phyloP scores from a whole-genome alignment of 345 rosid species.

The Arabidopsis arenosa region DNA sequence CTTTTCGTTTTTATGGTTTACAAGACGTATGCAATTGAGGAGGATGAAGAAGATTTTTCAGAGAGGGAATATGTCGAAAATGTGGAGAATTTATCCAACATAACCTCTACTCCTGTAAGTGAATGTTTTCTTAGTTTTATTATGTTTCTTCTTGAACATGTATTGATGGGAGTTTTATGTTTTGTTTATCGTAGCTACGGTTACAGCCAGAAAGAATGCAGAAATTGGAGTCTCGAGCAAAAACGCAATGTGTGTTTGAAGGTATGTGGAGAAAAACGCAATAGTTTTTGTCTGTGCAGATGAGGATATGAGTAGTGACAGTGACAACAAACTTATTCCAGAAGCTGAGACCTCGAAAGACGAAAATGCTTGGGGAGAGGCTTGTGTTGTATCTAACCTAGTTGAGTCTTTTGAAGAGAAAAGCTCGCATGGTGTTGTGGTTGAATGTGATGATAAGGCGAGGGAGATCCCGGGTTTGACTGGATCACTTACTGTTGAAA shows the following conservation, averaged over 20 bases:
- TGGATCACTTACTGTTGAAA: slow-evolving; percentile 33
- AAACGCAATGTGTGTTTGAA: slow-evolving; percentile 39
- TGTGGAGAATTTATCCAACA: slow-evolving; percentile 24
- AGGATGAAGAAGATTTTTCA: slow-evolving; percentile 35
- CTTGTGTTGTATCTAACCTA: background rate
- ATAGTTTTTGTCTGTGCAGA: slow-evolving; percentile 41
- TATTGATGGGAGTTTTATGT: slow-evolving; percentile 1
- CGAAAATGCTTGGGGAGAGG: slow-evolving; percentile 30
- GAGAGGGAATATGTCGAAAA: slow-evolving; percentile 30
- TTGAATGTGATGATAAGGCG: slow-evolving; percentile 18
- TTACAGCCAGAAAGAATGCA: slow-evolving; percentile 36
- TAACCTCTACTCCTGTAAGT: slow-evolving; percentile 28
- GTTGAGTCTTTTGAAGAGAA: slow-evolving; percentile 33
- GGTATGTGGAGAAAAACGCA: slow-evolving; percentile 29
- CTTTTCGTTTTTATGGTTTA: background rate
- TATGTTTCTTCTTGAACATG: slow-evolving; percentile 25
- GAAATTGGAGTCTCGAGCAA: slow-evolving; percentile 37
- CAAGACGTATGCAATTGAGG: slow-evolving; percentile 30
- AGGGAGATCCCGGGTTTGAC: slow-evolving; percentile 28
- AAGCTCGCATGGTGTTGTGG: slow-evolving; percentile 29
- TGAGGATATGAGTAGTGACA: slow-evolving; percentile 41
- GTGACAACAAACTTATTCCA: slow-evolving; percentile 25
- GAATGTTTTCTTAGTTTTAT: background rate
- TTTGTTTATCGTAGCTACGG: slow-evolving; percentile 30
- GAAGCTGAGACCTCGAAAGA: slow-evolving; percentile 38